Evolutionary conservation across 2,329 filamentous ascomycete genomes (phyloP).

Genomic region (Phoma herbarum): DNA sequence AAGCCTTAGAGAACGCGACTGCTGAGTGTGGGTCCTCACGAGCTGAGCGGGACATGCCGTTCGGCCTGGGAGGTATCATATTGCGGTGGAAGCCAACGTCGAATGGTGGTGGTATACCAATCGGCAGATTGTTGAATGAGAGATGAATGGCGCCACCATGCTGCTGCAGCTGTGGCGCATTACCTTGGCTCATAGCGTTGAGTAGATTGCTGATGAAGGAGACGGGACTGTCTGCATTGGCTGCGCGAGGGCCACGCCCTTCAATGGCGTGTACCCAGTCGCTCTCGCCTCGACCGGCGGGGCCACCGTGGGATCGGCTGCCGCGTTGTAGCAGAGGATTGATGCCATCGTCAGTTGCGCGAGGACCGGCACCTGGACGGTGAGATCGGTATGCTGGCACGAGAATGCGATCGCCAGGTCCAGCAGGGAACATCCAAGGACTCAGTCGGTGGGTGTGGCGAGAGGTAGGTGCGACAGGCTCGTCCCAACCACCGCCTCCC

Average conservation of each 20-base stretch:
- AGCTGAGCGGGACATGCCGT: constrained; percentile 47
- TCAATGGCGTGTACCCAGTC: constrained; percentile 65
- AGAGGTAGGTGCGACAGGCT: constrained; percentile 54
- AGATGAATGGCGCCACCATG: constrained; percentile 61
- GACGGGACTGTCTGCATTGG: constrained; percentile 60
- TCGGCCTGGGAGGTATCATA: constrained; percentile 43
- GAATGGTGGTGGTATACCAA: constrained; percentile 45
- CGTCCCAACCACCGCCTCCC: constrained; percentile 62
- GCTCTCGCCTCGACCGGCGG: constrained; percentile 54
- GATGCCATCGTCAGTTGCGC: constrained; percentile 77
- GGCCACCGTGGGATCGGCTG: constrained; percentile 45
- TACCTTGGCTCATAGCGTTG: constrained; percentile 61
- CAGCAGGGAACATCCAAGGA: constrained; percentile 66
- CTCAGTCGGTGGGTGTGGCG: constrained; percentile 63
- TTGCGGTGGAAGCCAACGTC: constrained; percentile 45
- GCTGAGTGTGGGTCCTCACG: constrained; percentile 74
- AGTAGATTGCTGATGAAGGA: constrained; percentile 67
- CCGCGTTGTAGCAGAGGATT: constrained; percentile 84
- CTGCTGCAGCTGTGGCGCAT: constrained; percentile 41
- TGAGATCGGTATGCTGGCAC: constrained; percentile 61
- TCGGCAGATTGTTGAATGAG: constrained; percentile 57
- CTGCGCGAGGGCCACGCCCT: constrained; percentile 55
- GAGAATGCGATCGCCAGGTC: constrained; percentile 56
- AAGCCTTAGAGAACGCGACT: constrained; percentile 75
- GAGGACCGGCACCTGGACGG: constrained; percentile 62